phyloP scores from a whole-genome alignment of 176 grass and related monocot genomes.

The Triticum timopheevii region DNA sequence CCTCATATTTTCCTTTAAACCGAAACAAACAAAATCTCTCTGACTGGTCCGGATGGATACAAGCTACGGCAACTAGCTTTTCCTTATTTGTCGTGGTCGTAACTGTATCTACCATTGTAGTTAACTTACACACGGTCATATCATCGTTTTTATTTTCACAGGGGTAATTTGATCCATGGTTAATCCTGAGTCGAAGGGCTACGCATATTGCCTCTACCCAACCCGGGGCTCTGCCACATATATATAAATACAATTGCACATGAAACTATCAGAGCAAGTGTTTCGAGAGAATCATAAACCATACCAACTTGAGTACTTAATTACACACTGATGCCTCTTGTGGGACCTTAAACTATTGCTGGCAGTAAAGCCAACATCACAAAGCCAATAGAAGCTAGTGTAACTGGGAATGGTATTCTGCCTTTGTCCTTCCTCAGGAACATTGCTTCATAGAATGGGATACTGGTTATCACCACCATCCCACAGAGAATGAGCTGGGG shows the following conservation, averaged over 20 bases:
- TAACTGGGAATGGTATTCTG: slow-evolving; percentile 48
- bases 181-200: neutral
- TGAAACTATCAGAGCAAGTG: neutral
- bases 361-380: slow-evolving; percentile 33
- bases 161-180: no score
- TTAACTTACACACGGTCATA: no score
- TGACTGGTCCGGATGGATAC: no score
- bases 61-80: no score
- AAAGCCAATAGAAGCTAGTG: slow-evolving; percentile 41
- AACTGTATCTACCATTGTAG: no score
- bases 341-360: slow-evolving; percentile 34
- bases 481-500: slow-evolving; percentile 57
- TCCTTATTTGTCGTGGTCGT: no score
- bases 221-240: neutral
- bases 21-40: no score
- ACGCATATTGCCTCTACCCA: neutral
- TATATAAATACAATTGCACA: neutral
- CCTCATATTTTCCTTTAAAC: no score
- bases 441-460: slow-evolving; percentile 73
- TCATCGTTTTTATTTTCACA: neutral
- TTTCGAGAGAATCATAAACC: neutral
- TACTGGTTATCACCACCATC: slow-evolving; percentile 45
- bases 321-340: neutral
- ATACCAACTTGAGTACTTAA: neutral
- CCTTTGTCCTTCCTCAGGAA: slow-evolving; percentile 71